These are phyloP conservation scores for Cladosporium sp. DNA, from an alignment of 2,329 filamentous ascomycete genomes.

Conservation along the genomic window DNA sequence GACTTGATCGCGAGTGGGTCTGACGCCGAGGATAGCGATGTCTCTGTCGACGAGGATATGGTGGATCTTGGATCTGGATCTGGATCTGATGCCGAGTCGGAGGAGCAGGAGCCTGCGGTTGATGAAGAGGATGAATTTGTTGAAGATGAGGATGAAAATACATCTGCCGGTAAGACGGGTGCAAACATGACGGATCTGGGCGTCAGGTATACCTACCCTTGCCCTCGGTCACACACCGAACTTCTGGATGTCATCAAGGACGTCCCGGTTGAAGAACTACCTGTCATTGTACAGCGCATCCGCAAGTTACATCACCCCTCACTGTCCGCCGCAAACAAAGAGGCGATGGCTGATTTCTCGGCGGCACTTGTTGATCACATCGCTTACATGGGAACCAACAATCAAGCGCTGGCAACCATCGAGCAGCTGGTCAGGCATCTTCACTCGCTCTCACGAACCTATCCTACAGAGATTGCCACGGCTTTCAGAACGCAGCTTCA, in stretches of 20 bases:
- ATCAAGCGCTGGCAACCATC: conserved; percentile 55
- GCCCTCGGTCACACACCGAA: conserved; percentile 71
- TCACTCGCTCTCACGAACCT: conserved; percentile 85
- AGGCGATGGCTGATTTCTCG: conserved; percentile 66
- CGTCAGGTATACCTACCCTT: conserved; percentile 79
- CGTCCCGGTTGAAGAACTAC: conserved; percentile 59
- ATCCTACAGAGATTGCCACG: conserved; percentile 68
- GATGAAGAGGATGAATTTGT: conserved; percentile 45
- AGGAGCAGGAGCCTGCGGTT: conserved; percentile 33
- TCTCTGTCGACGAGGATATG: background rate
- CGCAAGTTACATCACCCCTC: conserved; percentile 89
- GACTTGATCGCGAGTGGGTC: conserved; percentile 80
- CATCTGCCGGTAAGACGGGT: conserved; percentile 13
- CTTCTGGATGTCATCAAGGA: conserved; percentile 59
- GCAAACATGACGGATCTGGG: conserved; percentile 37
- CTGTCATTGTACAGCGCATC: conserved; percentile 79
- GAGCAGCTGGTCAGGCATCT: conserved; percentile 83
- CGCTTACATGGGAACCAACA: conserved; percentile 49
- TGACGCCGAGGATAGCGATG: conserved; percentile 23
- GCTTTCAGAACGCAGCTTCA: conserved; percentile 70
- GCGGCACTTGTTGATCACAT: conserved; percentile 60
- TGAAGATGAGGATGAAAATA: conserved; percentile 22
- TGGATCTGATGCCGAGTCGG: conserved; percentile 16
- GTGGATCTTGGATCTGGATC: background rate
- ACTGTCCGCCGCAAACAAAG: conserved; percentile 76